A percentile compares a stretch with the other conserved stretches of the same genome.
These are phyloP conservation scores for Hylodesmum podocarpum DNA, from an alignment of 306 rosid species.

Conservation along the genomic window DNA sequence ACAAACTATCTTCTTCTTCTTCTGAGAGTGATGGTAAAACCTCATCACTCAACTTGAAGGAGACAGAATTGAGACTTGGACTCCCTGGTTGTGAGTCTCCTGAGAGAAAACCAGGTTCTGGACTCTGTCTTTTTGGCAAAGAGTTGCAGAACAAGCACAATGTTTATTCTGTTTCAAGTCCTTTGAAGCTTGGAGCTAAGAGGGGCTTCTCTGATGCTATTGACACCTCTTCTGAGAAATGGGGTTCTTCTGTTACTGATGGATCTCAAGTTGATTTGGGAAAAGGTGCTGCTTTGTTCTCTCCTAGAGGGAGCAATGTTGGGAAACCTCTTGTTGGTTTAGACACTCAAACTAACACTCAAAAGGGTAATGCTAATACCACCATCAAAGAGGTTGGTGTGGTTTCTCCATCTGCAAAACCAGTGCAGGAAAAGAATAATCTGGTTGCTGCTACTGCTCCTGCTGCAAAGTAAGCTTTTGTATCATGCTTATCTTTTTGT, in stretches of 20 bases:
- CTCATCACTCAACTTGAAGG: slow-evolving; percentile 63
- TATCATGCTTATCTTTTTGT: background rate
- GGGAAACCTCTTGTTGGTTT: slow-evolving; percentile 42
- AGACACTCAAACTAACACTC: slow-evolving; percentile 39
- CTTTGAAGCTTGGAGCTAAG: slow-evolving; percentile 65
- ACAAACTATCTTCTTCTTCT: slow-evolving; percentile 50
- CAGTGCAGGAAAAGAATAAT: slow-evolving; percentile 59
- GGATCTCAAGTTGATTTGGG: slow-evolving; percentile 66
- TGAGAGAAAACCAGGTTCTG: slow-evolving; percentile 54
- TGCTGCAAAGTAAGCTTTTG: slow-evolving; percentile 69
- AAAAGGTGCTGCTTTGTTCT: slow-evolving; percentile 50
- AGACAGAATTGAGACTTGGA: slow-evolving; percentile 94
- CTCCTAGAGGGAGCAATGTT: slow-evolving; percentile 53
- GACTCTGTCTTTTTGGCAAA: slow-evolving; percentile 63
- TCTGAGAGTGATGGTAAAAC: slow-evolving; percentile 51
- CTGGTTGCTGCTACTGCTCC: slow-evolving; percentile 57
- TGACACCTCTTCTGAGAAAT: slow-evolving; percentile 60
- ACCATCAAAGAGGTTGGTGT: slow-evolving; percentile 51
- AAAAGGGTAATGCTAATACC: slow-evolving; percentile 18
- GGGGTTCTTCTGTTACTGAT: slow-evolving; percentile 62
- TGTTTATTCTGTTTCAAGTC: slow-evolving; percentile 42
- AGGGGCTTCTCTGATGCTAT: slow-evolving; percentile 84
- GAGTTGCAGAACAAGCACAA: slow-evolving; percentile 60
- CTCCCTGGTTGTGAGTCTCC: slow-evolving; percentile 75
- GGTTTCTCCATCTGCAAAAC: slow-evolving; percentile 49